phyloP scores from a whole-genome alignment of 2,329 filamentous ascomycete species.

The Ophiostoma pallidulum region DNA sequence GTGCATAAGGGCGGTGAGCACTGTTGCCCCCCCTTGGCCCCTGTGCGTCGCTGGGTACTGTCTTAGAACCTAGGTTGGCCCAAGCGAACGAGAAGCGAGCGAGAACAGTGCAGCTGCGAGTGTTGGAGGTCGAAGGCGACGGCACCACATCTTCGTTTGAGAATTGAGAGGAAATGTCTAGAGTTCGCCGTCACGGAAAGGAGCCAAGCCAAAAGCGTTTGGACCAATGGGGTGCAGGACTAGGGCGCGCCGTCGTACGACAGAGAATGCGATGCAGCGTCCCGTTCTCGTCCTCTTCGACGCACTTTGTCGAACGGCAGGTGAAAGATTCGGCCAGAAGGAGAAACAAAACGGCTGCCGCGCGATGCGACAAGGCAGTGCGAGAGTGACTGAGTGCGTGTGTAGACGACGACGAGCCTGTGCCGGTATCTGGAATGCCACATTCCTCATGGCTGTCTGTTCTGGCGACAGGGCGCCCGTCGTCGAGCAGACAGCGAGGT shows the following conservation, averaged over 20 bases:
- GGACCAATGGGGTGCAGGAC: conserved; percentile 2
- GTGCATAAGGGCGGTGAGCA: background rate
- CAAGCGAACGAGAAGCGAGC: no score
- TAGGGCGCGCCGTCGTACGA: background rate
- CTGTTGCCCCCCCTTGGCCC: no score
- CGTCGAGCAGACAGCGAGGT: background rate
- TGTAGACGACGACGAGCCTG: background rate
- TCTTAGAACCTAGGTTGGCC: no score
- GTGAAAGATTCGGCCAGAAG: background rate
- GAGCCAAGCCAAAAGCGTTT: background rate
- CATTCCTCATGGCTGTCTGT: background rate
- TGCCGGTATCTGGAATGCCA: background rate
- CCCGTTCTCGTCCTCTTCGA: background rate
- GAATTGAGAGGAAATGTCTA: no score
- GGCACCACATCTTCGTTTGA: no score
- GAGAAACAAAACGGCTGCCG: background rate
- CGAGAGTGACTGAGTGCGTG: no score
- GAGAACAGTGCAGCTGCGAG: no score
- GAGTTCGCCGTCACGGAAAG: no score
- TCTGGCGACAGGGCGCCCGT: no score
- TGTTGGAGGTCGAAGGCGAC: no score
- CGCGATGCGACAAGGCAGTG: background rate
- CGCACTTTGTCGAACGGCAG: background rate
- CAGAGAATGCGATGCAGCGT: background rate
- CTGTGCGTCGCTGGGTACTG: no score